Base-by-base conservation (phyloP, 345 rosid species). In the Eutrema heterophyllum region DNA sequence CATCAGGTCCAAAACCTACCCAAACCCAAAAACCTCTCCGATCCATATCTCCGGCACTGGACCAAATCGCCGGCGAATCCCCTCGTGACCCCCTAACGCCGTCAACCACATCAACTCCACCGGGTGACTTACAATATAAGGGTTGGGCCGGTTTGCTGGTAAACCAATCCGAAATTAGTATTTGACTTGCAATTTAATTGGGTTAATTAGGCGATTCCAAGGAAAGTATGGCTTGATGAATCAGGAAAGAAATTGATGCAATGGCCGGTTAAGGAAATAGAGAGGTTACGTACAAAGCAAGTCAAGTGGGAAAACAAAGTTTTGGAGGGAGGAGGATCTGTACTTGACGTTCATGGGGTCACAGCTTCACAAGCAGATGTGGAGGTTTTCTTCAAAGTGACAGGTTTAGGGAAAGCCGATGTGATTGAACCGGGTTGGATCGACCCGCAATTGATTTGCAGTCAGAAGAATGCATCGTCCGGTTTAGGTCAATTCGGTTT, bases 401-500 rank as follows among this genome's bases (percentile, higher is more conserved):
- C 69, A 9, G 76, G 67, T 66, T 52, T 86, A 3, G 76, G 86
- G 52, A 82, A 81, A 45, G 92, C 87, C 13, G 88, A 88, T 55
- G 79, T 67, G 2, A 67, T 83, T 52, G 85, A 89, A 60, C 84
- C 85, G 14, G 81, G 77, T 8, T 89, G 96, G 93, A 67, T 71
- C 32, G 68, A 85, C 15, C 86, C 93, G 1, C 83, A 70, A 57
- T 61, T 68, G 27, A 82, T 92, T 0, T 92, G 97, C 21, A 79
- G 78, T 8, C 32, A 39, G 29, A 84, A 63, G 75, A 78, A 85
- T 77, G 84, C 85, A 4, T 71, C 67, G 0, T 81, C 92, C 2
- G 81, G 81, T n/a, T 53, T 87, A 9, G 93, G 96, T 36, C 92
- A 93, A 46, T 88, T 92, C 48, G 93, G 93, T 48, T 70, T 92